phyloP scores from a whole-genome alignment of 306 rosid species.

The Pyrus betulifolia region DNA sequence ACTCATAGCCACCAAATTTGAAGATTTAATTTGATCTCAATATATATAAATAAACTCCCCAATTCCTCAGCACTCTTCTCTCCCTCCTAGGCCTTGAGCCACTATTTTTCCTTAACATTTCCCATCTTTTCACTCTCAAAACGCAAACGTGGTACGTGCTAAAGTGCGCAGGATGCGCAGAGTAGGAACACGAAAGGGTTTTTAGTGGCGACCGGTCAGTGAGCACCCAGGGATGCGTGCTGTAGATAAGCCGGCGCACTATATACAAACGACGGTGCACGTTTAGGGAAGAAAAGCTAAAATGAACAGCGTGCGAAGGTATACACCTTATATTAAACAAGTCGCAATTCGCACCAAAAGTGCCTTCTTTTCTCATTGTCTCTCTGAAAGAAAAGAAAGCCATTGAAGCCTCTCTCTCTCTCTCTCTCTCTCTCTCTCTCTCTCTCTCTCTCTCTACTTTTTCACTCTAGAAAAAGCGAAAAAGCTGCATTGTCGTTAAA shows the following conservation, averaged over 20 bases:
- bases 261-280: slow-evolving; percentile 10
- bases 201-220: background rate
- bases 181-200: background rate
- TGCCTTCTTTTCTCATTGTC: slow-evolving; percentile 15
- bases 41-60: slow-evolving; percentile 20
- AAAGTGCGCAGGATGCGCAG: slow-evolving; percentile 34
- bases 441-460: slow-evolving; percentile 2
- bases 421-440: background rate
- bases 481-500: slow-evolving; percentile 22
- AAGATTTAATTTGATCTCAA: background rate
- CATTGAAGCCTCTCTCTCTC: slow-evolving; percentile 1
- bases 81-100: slow-evolving; percentile 13
- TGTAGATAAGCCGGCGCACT: slow-evolving; percentile 14
- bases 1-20: slow-evolving; percentile 41
- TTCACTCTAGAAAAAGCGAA: slow-evolving; percentile 18
- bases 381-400: background rate
- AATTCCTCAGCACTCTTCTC: slow-evolving; percentile 2
- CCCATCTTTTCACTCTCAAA: background rate
- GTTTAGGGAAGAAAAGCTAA: slow-evolving; percentile 14
- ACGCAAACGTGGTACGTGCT: background rate
- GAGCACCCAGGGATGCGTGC: slow-evolving; percentile 2
- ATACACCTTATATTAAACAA: slow-evolving; percentile 13
- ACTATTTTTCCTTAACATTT: background rate
- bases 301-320: slow-evolving; percentile 21
- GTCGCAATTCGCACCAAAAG: slow-evolving; percentile 18